These are phyloP conservation scores for Plasmodium ovale DNA, from an alignment of 169 alveolate species.

Conservation along the genomic window DNA sequence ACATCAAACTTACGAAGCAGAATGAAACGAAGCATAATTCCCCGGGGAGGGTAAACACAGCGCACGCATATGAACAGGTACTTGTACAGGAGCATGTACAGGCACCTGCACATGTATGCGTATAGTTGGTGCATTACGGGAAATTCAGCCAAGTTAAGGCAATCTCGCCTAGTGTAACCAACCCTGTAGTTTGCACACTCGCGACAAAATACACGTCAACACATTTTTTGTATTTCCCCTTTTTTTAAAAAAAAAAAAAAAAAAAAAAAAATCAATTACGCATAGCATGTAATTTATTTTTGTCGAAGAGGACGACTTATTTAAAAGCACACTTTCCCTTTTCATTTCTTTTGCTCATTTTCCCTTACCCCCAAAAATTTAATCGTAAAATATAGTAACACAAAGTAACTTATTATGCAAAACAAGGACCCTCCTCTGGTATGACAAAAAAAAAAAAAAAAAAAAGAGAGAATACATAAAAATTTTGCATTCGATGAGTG, in stretches of 20 bases:
- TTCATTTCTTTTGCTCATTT: not conserved
- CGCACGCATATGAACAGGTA: too few relatives aligned
- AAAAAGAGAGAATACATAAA: not conserved
- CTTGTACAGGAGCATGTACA: too few relatives aligned
- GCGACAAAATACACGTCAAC: too few relatives aligned
- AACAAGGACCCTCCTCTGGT: conserved; percentile 45
- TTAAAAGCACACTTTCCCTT: not conserved
- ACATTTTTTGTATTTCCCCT: not conserved
- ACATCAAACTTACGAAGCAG: too few relatives aligned
- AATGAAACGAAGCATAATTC: too few relatives aligned
- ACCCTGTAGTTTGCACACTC: too few relatives aligned
- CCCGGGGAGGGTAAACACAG: too few relatives aligned
- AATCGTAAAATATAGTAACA: not conserved
- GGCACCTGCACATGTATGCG: too few relatives aligned
- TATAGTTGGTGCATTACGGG: too few relatives aligned
- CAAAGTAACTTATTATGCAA: conserved; percentile 44
- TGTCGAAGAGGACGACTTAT: not conserved
- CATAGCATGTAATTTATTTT: not conserved
- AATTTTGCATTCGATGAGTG: too few relatives aligned
- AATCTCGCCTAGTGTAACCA: too few relatives aligned
- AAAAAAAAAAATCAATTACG: not conserved
- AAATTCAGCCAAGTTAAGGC: too few relatives aligned
- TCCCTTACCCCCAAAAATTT: not conserved
- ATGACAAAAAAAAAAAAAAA: conserved; percentile 13
- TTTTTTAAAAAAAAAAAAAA: not conserved